These are phyloP conservation scores for Populus ilicifolia DNA, from an alignment of 345 rosid species.

Conservation along the genomic window DNA sequence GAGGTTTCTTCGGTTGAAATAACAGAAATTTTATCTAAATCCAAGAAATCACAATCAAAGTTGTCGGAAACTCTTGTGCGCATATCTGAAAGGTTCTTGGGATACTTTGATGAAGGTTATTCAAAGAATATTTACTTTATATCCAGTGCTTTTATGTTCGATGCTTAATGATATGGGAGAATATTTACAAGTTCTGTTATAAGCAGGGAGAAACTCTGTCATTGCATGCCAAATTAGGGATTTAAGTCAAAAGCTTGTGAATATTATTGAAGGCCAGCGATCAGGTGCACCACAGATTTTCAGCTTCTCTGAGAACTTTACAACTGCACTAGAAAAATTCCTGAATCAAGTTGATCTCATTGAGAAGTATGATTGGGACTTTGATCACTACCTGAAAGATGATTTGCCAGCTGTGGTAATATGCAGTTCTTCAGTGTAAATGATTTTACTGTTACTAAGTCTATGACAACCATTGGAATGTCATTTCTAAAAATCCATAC, in stretches of 20 bases:
- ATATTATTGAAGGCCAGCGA: constrained; percentile 28
- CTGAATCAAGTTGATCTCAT: constrained; percentile 54
- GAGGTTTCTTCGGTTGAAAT: constrained; percentile 3
- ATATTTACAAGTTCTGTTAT: constrained; percentile 3
- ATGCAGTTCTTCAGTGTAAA: constrained; percentile 42
- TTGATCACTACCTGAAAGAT: constrained; percentile 76
- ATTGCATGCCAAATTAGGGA: constrained; percentile 29
- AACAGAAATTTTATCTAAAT: constrained; percentile 6
- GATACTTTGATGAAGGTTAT: constrained; percentile 39
- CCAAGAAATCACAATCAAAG: constrained; percentile 8
- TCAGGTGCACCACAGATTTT: constrained; percentile 21
- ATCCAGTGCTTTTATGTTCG: neutral
- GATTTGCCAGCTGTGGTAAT: constrained; percentile 92
- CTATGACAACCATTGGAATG: no score
- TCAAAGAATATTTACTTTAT: neutral
- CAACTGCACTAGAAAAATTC: constrained; percentile 45
- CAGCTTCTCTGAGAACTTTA: constrained; percentile 38
- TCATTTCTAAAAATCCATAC: neutral
- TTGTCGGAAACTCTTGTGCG: constrained; percentile 30
- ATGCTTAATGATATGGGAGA: constrained; percentile 9
- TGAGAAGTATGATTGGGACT: constrained; percentile 79
- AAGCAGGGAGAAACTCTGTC: constrained; percentile 19
- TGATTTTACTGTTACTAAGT: neutral
- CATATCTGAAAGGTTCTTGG: constrained; percentile 37
- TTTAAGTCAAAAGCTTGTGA: constrained; percentile 24